Conservation (phyloP, 495 filamentous ascomycete species). For the Ascodesmis nigricans region DNA sequence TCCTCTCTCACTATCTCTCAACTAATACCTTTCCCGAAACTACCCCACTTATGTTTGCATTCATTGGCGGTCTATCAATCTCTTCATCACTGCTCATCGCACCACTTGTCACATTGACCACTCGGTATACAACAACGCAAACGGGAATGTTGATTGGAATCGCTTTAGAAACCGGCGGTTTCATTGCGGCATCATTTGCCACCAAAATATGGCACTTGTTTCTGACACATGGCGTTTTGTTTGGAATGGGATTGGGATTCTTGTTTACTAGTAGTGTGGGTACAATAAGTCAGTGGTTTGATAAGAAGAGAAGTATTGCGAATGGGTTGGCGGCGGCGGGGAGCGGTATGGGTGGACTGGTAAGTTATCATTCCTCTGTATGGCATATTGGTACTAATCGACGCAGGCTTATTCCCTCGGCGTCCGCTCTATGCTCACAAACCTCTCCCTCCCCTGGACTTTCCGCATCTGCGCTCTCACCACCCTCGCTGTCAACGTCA, state of each 20-base stretch:
- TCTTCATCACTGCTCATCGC: slow-evolving; percentile 41
- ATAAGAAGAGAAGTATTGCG: slow-evolving; percentile 41
- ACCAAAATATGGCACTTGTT: slow-evolving; percentile 49
- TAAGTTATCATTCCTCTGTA: slow-evolving; percentile 31
- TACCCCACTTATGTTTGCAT: slow-evolving; percentile 41
- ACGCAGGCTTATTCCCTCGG: slow-evolving; percentile 27
- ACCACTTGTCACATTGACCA: slow-evolving; percentile 39
- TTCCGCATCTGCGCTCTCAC: slow-evolving; percentile 47
- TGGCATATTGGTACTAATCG: too few species aligned
- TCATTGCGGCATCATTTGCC: slow-evolving; percentile 48
- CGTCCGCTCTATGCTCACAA: slow-evolving; percentile 37
- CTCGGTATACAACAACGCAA: slow-evolving; percentile 31
- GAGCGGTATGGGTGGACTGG: slow-evolving; percentile 52
- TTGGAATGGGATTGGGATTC: slow-evolving; percentile 57
- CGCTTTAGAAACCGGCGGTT: slow-evolving; percentile 35
- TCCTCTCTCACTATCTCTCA: slow-evolving; percentile 46
- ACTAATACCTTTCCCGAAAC: slow-evolving; percentile 35
- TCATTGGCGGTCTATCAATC: slow-evolving; percentile 49
- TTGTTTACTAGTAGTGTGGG: slow-evolving; percentile 49
- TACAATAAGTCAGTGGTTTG: slow-evolving; percentile 64
- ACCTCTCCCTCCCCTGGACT: slow-evolving; percentile 38
- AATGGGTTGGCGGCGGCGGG: slow-evolving; percentile 52
- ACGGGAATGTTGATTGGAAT: slow-evolving; percentile 37
- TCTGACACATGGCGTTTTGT: slow-evolving; percentile 52
- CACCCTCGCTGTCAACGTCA: slow-evolving; percentile 34